Evolutionary conservation across 345 rosid species (phyloP).

Genomic region (Eucalyptus erythrocorys): DNA sequence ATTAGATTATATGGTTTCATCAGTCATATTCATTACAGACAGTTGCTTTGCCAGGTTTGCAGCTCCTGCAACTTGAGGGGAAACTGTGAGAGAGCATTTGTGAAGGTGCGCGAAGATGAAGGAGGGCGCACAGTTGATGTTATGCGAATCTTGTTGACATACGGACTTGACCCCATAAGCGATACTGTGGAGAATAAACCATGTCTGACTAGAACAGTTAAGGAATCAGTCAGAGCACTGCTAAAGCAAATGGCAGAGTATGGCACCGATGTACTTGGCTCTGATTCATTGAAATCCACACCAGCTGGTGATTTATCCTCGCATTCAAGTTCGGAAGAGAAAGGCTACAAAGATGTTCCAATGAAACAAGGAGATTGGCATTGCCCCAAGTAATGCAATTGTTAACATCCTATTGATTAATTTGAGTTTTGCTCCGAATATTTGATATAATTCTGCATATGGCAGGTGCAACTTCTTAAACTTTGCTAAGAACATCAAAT

Average conservation of each 20-base stretch:
- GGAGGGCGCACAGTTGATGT: constrained; percentile 72
- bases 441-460: not conserved
- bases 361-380: constrained; percentile 77
- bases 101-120: constrained; percentile 50
- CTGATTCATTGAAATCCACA: constrained; percentile 2
- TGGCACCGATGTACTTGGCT: constrained; percentile 18
- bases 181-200: constrained; percentile 42
- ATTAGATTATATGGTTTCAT: not conserved
- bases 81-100: constrained; percentile 79
- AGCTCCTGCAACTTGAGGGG: constrained; percentile 85
- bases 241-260: constrained; percentile 50
- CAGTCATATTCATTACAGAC: not conserved
- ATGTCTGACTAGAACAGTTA: constrained; percentile 46
- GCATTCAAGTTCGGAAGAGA: constrained; percentile 2
- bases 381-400: constrained; percentile 52
- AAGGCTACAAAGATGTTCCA: constrained; percentile 8
- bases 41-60: constrained; percentile 48
- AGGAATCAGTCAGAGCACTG: constrained; percentile 55
- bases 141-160: constrained; percentile 65
- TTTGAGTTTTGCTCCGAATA: not conserved
- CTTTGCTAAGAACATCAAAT: constrained; percentile 72
- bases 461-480: constrained; percentile 75
- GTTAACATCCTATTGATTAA: not conserved
- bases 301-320: not conserved
- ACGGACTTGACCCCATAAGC: constrained; percentile 47